Conservation (phyloP, 176 grass and related monocot species). For the Urochloa ruziziensis region DNA sequence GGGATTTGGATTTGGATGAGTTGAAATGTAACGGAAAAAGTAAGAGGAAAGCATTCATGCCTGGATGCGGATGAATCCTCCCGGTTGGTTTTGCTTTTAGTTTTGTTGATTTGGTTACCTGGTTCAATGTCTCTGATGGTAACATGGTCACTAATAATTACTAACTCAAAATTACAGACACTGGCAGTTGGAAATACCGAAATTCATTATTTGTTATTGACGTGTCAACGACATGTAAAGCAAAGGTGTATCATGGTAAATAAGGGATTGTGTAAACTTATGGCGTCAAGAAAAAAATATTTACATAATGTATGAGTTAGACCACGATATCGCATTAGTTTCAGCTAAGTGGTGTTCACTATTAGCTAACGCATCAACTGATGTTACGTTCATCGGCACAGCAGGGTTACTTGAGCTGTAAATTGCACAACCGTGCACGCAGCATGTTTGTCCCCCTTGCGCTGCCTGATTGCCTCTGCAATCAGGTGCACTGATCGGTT, state of each 20-base stretch:
- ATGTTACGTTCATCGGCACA: background rate
- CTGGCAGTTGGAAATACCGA: background rate
- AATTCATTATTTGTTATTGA: background rate
- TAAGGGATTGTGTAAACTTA: too few relatives aligned
- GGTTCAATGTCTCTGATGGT: background rate
- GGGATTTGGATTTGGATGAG: background rate
- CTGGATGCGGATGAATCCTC: background rate
- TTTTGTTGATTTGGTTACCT: background rate
- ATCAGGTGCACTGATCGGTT: background rate
- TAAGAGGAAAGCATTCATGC: background rate
- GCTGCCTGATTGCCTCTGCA: background rate
- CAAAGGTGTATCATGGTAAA: too few relatives aligned
- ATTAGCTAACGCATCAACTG: background rate
- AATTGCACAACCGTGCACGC: slow-evolving; percentile 28
- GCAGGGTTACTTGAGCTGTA: background rate
- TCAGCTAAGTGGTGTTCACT: background rate
- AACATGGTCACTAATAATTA: background rate
- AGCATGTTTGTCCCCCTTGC: background rate
- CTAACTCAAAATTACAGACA: background rate
- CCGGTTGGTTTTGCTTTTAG: background rate
- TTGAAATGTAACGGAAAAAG: background rate
- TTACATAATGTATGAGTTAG: background rate
- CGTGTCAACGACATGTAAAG: too few relatives aligned
- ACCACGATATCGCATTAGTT: too few relatives aligned
- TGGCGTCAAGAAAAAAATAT: background rate